phyloP scores from a whole-genome alignment of 139 green algal species.

The Dunaliella sp. region DNA sequence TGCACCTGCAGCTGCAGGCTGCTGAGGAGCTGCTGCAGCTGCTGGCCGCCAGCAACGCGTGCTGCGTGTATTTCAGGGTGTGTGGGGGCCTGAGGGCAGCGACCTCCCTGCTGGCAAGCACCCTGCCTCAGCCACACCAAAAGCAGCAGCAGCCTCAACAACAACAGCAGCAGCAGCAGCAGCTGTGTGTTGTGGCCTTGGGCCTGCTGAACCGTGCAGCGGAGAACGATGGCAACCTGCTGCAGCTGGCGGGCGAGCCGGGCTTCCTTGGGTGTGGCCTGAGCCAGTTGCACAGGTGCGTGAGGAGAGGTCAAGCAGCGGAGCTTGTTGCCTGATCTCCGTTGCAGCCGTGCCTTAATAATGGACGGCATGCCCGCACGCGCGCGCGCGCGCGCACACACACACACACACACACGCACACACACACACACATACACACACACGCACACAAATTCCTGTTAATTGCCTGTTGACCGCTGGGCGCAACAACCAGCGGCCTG shows the following conservation, averaged over 20 bases:
- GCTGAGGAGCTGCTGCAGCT: conserved; percentile 23
- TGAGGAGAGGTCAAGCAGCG: too few species aligned
- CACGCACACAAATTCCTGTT: too few species aligned
- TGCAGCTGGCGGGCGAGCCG: conserved; percentile 23
- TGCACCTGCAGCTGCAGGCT: neutral
- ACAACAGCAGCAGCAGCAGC: conserved; percentile 11
- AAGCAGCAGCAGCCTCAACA: neutral
- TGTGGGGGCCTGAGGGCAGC: conserved; percentile 49
- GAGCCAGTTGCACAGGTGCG: neutral
- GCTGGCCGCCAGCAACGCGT: conserved; percentile 28
- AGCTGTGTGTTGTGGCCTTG: neutral
- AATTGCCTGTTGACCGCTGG: too few species aligned
- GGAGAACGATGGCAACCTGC: conserved; percentile 50
- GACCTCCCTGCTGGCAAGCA: neutral
- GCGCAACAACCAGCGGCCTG: too few species aligned
- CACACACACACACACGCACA: too few species aligned
- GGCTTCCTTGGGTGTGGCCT: conserved; percentile 15
- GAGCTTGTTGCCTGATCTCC: too few species aligned
- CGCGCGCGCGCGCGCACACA: too few species aligned
- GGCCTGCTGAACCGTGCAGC: conserved; percentile 33
- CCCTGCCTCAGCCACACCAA: neutral
- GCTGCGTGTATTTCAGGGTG: conserved; percentile 49
- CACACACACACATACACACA: too few species aligned
- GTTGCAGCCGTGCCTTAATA: too few species aligned
- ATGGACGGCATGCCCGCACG: too few species aligned